Conservation (phyloP, 2,329 filamentous ascomycete genomes). For the Penicillium janthinellum region DNA sequence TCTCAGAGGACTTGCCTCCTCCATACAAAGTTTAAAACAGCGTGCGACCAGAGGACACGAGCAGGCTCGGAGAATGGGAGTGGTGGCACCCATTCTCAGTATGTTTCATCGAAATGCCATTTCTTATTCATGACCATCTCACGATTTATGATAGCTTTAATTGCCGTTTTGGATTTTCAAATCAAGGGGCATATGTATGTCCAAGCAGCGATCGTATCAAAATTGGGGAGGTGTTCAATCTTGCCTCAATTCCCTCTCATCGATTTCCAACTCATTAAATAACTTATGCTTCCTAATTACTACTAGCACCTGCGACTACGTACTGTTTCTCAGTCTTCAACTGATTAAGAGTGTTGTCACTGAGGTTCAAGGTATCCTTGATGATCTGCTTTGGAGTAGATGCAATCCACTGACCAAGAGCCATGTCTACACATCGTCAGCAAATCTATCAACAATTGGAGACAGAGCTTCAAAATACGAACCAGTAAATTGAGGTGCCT, state of each 20-base stretch:
- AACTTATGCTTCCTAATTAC: slow-evolving; percentile 5
- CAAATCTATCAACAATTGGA: not conserved
- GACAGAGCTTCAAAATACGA: not conserved
- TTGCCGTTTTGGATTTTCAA: not conserved
- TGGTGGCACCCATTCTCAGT: not conserved
- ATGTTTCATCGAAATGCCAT: not conserved
- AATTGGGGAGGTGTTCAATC: not conserved
- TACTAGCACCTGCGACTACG: slow-evolving; percentile 38
- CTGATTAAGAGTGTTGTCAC: slow-evolving; percentile 40
- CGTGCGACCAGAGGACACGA: not conserved
- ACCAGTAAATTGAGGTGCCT: slow-evolving; percentile 64
- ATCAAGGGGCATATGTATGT: not conserved
- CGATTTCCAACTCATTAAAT: not conserved
- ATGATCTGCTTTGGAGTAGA: slow-evolving; percentile 60
- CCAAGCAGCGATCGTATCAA: not conserved
- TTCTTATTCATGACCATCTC: not conserved
- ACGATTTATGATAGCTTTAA: not conserved
- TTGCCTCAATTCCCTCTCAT: not conserved
- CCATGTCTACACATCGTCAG: slow-evolving; percentile 45
- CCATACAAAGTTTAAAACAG: slow-evolving; percentile 7
- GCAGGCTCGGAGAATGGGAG: not conserved
- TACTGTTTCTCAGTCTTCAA: slow-evolving; percentile 52
- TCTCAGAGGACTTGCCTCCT: slow-evolving; percentile 5
- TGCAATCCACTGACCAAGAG: slow-evolving; percentile 52
- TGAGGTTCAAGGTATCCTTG: slow-evolving; percentile 56